Base-by-base conservation (phyloP, 1,139 yeast species). In the Scheffersomyces illinoinensis region DNA sequence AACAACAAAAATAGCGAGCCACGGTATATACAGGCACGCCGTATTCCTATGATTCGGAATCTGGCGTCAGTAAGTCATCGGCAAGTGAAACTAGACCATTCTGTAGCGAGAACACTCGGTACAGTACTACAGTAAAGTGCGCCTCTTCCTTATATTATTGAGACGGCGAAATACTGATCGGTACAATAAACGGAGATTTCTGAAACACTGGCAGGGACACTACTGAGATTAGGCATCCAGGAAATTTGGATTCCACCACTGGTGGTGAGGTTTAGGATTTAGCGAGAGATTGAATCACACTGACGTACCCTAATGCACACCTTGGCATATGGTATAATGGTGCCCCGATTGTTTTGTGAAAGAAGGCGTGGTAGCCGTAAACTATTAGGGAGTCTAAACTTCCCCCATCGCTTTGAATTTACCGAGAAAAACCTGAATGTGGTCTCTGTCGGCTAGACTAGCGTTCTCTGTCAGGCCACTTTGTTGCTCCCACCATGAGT, bases 21-120 rank as follows among this genome's bases (percentile, higher is more conserved):
- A 7, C 43, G 43, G 43, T 33, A 33, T 33, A 33, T 33, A 33
- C 43, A 33, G 43, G 43, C 43, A 33, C 18, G 47, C 53, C 57
- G 58, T 3, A 62, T 62, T 49, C 60, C 59, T 33, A 33, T 3
- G 17, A 12, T 33, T 33, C 43, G 43, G 43, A 33, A 33, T 14
- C 14, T 33, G 17, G 43, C 17, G 14, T 33, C 43, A 33, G 43
- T 33, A 33, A 33, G 43, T 33, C 43, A 8, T 33, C 14, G 43
- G 4, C 17, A 10, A 14, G 43, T 14, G 43, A 33, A 14, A 33
- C 43, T 10, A 14, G 43, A 14, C 17, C 43, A 33, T 33, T 33
- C 14, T 4, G 10, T 24, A 33, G 43, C 43, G 43, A 33, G 43
- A 33, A 12, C 43, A 14, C 43, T 33, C 43, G 43, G 43, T 33